Percentiles rank a stretch among this genome's conserved stretches.
phyloP scores from a whole-genome alignment of 2,329 filamentous ascomycete species.

The Grosmannia clavigera region DNA sequence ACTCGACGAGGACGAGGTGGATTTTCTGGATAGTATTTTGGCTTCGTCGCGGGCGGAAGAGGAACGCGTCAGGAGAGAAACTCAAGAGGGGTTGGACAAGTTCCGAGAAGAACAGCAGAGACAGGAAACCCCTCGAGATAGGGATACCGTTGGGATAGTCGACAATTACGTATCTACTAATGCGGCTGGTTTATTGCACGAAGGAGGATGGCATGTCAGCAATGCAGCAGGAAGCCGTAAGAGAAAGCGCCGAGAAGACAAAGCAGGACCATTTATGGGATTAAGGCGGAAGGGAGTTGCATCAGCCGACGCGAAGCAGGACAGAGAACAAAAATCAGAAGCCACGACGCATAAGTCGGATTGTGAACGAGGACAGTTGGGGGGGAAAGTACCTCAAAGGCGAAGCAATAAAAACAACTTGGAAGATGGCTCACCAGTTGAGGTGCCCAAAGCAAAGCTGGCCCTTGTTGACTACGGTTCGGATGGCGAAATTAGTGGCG shows the following conservation, averaged over 20 bases:
- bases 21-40: conserved; percentile 53
- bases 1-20: conserved; percentile 67
- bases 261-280: conserved; percentile 8
- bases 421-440: not conserved
- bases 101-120: conserved; percentile 41
- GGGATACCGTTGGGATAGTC: not conserved
- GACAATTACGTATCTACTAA: not conserved
- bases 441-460: conserved; percentile 9
- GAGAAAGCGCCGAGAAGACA: conserved; percentile 10
- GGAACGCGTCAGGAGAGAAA: conserved; percentile 40
- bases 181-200: conserved; percentile 3
- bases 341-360: not conserved
- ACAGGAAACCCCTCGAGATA: not conserved
- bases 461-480: conserved; percentile 45
- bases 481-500: conserved; percentile 25
- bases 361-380: not conserved
- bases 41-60: conserved; percentile 39
- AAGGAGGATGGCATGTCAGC: conserved; percentile 9
- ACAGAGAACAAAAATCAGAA: conserved; percentile 15
- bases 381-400: not conserved
- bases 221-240: conserved; percentile 5
- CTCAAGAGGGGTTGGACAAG: conserved; percentile 39
- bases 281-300: conserved; percentile 11
- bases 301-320: conserved; percentile 14
- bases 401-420: not conserved